These are phyloP conservation scores for Cladophialophora bantiana DNA, from an alignment of 2,329 filamentous ascomycete genomes.

Conservation along the genomic window DNA sequence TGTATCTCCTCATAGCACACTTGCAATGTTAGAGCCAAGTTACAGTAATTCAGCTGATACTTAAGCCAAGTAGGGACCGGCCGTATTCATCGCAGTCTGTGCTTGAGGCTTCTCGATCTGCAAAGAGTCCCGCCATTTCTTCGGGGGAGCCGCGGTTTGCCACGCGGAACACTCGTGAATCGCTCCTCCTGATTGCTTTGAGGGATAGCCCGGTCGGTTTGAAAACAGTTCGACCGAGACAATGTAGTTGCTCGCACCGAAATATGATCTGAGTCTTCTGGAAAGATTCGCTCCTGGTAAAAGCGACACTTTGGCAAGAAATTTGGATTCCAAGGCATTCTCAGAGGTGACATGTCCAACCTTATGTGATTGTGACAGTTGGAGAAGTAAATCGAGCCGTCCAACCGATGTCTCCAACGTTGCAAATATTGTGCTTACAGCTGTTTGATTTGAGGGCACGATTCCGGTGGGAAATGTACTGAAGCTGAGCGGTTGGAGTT, in stretches of 20 bases:
- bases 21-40: neutral
- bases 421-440: neutral
- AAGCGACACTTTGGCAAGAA: constrained; percentile 1
- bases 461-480: neutral
- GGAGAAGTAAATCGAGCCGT: neutral
- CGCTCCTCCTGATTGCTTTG: constrained; percentile 1
- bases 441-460: neutral
- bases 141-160: neutral
- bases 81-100: neutral
- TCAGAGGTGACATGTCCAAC: neutral
- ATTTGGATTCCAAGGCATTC: neutral
- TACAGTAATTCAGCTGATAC: neutral
- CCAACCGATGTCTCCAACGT: neutral
- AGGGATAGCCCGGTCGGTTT: neutral
- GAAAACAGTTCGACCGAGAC: neutral
- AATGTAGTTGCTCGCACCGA: neutral
- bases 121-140: neutral
- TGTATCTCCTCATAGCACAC: neutral
- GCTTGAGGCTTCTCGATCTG: neutral
- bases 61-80: neutral
- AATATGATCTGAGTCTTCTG: neutral
- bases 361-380: neutral
- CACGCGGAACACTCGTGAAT: neutral
- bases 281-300: neutral
- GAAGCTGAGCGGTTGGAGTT: neutral